phyloP scores from a whole-genome alignment of 768 basidiomycete species.

The Rubroboletus pulcherrimus region DNA sequence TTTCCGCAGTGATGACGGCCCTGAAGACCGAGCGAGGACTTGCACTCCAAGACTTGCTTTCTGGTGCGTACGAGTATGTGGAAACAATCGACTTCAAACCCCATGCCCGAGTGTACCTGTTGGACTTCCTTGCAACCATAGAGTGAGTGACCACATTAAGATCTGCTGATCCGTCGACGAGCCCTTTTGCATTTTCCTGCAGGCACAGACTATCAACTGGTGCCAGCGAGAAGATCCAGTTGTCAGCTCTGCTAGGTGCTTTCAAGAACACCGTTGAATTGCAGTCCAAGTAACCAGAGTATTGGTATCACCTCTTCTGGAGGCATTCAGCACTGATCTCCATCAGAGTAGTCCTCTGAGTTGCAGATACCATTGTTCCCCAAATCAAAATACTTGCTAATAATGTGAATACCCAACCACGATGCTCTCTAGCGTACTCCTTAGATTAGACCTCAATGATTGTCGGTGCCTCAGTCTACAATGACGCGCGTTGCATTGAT shows the following conservation, averaged over 20 bases:
- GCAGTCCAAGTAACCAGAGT: constrained; percentile 40
- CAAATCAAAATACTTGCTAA: not conserved
- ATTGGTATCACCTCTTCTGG: not conserved
- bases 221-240: constrained; percentile 89
- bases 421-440: not conserved
- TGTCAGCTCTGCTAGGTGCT: constrained; percentile 85
- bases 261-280: constrained; percentile 93
- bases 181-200: not conserved
- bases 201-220: constrained; percentile 92
- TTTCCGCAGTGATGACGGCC: constrained; percentile 67
- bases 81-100: constrained; percentile 83
- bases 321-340: not conserved
- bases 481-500: constrained; percentile 3
- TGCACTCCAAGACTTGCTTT: constrained; percentile 90
- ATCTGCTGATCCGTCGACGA: not conserved
- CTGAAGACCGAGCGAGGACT: constrained; percentile 91
- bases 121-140: constrained; percentile 91
- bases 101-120: constrained; percentile 81
- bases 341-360: not conserved
- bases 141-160: constrained; percentile 58
- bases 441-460: not conserved
- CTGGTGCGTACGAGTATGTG: constrained; percentile 87
- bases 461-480: not conserved
- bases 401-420: not conserved
- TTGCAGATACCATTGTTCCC: not conserved